These are phyloP conservation scores for Solanum chacoense DNA, from an alignment of 305 asterid genomes.

Conservation along the genomic window DNA sequence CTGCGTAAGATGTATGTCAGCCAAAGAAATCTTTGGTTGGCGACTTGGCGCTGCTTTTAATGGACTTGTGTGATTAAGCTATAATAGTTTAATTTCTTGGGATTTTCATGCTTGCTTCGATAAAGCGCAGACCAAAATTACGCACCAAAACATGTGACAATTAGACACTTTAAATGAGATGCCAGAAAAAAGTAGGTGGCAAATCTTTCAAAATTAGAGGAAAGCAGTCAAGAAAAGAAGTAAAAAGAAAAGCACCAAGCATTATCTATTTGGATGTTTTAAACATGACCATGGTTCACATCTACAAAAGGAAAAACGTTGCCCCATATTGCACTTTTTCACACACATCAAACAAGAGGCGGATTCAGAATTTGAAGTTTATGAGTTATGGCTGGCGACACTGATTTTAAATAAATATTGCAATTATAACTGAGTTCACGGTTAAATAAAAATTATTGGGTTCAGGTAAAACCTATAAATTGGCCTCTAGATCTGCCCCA, in stretches of 20 bases:
- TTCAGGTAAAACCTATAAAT: not conserved
- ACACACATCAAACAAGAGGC: not conserved
- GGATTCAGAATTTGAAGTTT: not conserved
- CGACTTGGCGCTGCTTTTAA: slow-evolving; percentile 16
- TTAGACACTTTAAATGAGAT: slow-evolving; percentile 19
- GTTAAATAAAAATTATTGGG: not conserved
- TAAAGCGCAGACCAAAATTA: slow-evolving; percentile 16
- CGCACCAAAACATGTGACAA: slow-evolving; percentile 19
- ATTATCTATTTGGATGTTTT: not conserved
- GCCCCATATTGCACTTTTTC: not conserved
- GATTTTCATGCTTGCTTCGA: slow-evolving; percentile 26
- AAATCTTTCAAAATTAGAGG: not conserved
- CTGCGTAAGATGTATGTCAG: not conserved
- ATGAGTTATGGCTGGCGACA: fast-evolving
- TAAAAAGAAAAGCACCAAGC: not conserved
- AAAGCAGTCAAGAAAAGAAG: not conserved
- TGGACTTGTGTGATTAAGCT: slow-evolving; percentile 12
- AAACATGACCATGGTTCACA: not conserved
- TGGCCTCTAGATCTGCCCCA: not conserved
- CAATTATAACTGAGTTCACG: not conserved
- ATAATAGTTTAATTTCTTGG: slow-evolving; percentile 17
- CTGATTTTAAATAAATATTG: not conserved
- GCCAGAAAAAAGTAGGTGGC: slow-evolving; percentile 9
- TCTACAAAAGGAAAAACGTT: not conserved
- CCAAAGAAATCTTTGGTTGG: not conserved